A percentile compares a stretch with the other conserved stretches of the same genome.
Evolutionary conservation across 2,329 filamentous ascomycete species (phyloP).

Genomic region (Fusarium robinianum): DNA sequence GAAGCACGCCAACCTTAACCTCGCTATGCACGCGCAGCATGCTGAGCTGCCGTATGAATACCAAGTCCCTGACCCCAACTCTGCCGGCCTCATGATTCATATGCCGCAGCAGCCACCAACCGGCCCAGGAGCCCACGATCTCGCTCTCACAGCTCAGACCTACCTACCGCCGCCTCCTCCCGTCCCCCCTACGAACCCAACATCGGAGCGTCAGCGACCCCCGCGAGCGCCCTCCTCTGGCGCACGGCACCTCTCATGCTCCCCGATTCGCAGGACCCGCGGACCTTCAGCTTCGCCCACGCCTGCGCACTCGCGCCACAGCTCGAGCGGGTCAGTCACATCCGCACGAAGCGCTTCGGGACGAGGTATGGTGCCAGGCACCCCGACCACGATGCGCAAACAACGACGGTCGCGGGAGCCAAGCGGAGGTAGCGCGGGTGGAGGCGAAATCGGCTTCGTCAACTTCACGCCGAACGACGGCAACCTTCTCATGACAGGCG

Average conservation of each 20-base stretch:
- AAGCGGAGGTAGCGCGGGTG: conserved; percentile 37
- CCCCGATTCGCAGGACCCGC: conserved; percentile 49
- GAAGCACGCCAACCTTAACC: conserved; percentile 45
- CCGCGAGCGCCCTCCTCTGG: conserved; percentile 60
- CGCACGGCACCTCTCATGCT: conserved; percentile 52
- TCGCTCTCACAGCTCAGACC: conserved; percentile 42
- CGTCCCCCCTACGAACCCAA: conserved; percentile 27
- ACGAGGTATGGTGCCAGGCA: conserved; percentile 45
- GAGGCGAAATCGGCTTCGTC: conserved; percentile 67
- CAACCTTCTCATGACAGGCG: conserved; percentile 79
- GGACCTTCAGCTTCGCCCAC: conserved; percentile 48
- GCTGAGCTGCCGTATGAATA: conserved; percentile 49
- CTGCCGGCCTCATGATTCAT: conserved; percentile 56
- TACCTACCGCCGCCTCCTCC: conserved; percentile 44
- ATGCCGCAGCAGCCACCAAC: conserved; percentile 53
- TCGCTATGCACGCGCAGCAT: conserved; percentile 49
- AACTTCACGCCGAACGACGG: conserved; percentile 88
- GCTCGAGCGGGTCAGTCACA: conserved; percentile 45
- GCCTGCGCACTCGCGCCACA: conserved; percentile 46
- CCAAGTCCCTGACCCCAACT: conserved; percentile 38
- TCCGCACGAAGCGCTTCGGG: conserved; percentile 45
- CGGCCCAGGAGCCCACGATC: conserved; percentile 43
- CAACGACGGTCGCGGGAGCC: conserved; percentile 45
- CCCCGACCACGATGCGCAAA: conserved; percentile 47
- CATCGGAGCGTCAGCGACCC: conserved; percentile 48